A percentile compares a stretch with the other conserved stretches of the same genome.
Evolutionary conservation across 805 yeast genomes (phyloP).

Genomic region (Myxozyma sirexii): DNA sequence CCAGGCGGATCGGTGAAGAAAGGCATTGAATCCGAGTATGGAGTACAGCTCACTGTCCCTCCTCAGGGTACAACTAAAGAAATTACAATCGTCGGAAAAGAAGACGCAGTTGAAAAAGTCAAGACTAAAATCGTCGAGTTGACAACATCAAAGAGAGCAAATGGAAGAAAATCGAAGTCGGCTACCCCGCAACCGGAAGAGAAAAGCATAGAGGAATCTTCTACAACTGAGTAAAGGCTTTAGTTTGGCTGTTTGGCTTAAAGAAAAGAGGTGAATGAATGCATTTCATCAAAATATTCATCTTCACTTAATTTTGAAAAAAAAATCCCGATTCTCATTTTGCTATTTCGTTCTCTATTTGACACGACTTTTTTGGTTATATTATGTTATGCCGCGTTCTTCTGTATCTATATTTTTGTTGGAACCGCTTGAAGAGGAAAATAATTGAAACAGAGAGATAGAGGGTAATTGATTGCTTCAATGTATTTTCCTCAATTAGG

Average conservation of each 20-base stretch:
- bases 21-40: constrained; percentile 60
- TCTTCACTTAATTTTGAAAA: too few relatives aligned
- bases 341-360: too few relatives aligned
- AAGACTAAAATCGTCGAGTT: constrained; percentile 22
- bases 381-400: neutral
- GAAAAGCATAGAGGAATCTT: neutral
- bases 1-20: constrained; percentile 71
- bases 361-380: too few relatives aligned
- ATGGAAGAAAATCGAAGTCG: constrained; percentile 7
- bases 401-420: neutral
- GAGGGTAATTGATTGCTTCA: neutral
- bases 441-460: neutral
- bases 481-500: too few relatives aligned
- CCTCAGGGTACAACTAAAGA: constrained; percentile 22
- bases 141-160: constrained; percentile 12
- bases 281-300: too few relatives aligned
- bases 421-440: neutral
- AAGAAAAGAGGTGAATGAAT: neutral
- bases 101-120: constrained; percentile 30
- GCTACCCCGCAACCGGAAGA: constrained; percentile 7
- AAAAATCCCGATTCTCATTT: too few relatives aligned
- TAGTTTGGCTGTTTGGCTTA: neutral
- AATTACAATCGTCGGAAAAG: constrained; percentile 22
- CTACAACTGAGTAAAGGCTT: neutral
- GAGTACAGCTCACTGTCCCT: constrained; percentile 65